These are phyloP conservation scores for Yarrowia yakushimensis DNA, from an alignment of 805 yeast genomes.

Conservation along the genomic window DNA sequence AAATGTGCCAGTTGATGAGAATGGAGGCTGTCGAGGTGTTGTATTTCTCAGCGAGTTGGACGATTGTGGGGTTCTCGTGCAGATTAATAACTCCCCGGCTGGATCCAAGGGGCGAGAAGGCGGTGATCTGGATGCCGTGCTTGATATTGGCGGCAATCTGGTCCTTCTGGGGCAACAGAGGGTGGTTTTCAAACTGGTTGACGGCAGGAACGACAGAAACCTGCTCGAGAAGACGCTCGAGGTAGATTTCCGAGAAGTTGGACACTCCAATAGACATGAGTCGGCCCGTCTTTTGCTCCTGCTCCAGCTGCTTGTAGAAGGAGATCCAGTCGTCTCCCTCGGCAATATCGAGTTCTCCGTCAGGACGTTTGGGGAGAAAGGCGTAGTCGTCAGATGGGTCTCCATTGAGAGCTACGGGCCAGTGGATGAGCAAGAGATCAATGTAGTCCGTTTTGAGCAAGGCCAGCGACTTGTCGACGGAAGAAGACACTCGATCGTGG, in stretches of 20 bases:
- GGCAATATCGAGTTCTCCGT: background rate
- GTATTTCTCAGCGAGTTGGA: conserved; percentile 57
- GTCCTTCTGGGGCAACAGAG: conserved; percentile 69
- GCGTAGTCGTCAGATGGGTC: background rate
- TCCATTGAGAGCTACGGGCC: conserved; percentile 38
- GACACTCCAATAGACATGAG: conserved; percentile 61
- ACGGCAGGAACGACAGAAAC: conserved; percentile 60
- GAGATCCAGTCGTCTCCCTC: conserved; percentile 28
- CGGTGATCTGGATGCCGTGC: conserved; percentile 60
- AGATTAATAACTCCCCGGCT: background rate
- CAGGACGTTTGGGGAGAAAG: background rate
- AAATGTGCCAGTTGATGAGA: conserved; percentile 38
- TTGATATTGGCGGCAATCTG: conserved; percentile 57
- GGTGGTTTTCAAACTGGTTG: conserved; percentile 80
- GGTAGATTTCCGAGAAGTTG: conserved; percentile 55
- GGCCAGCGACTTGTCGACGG: conserved; percentile 49
- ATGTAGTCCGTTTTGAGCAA: conserved; percentile 52
- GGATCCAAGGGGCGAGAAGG: conserved; percentile 64
- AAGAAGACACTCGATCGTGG: conserved; percentile 60
- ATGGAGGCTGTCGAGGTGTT: conserved; percentile 38
- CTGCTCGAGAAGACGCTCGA: conserved; percentile 49
- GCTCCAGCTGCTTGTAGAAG: conserved; percentile 44
- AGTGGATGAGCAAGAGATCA: conserved; percentile 65
- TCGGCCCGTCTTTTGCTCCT: conserved; percentile 49
- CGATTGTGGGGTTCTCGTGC: conserved; percentile 49